Percentiles rank a stretch among this genome's conserved stretches.
phyloP scores from a whole-genome alignment of 2,329 filamentous ascomycete genomes.

The Aureobasidium sp. region DNA sequence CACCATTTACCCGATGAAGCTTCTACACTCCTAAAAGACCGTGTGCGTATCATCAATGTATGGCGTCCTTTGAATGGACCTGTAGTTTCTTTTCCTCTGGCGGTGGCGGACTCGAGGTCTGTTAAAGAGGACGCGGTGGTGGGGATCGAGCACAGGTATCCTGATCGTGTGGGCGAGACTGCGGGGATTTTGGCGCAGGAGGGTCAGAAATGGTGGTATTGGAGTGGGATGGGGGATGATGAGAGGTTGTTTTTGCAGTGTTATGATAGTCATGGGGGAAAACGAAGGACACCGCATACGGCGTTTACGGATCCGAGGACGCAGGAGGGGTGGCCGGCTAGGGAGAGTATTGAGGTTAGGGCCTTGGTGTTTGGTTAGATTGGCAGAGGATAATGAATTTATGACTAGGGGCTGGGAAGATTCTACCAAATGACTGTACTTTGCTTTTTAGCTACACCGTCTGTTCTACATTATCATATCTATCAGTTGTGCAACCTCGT shows the following conservation, averaged over 20 bases:
- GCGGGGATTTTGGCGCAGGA: slow-evolving; percentile 58
- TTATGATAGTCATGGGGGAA: slow-evolving; percentile 36
- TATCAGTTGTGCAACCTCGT: too few relatives aligned
- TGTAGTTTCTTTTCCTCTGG: slow-evolving; percentile 51
- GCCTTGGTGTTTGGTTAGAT: slow-evolving; percentile 63
- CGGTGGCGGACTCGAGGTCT: slow-evolving; percentile 49
- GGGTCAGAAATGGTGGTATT: slow-evolving; percentile 68
- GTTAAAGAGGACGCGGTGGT: slow-evolving; percentile 59
- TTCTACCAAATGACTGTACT: not conserved
- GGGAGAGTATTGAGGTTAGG: slow-evolving; percentile 87
- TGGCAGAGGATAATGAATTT: not conserved
- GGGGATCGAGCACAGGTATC: slow-evolving; percentile 67
- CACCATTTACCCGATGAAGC: slow-evolving; percentile 63
- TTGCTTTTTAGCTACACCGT: not conserved
- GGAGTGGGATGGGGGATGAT: slow-evolving; percentile 65
- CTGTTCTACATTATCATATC: not conserved
- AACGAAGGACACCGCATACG: slow-evolving; percentile 54
- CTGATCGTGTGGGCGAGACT: slow-evolving; percentile 64
- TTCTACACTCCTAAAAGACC: slow-evolving; percentile 55
- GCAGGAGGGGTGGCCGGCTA: slow-evolving; percentile 52
- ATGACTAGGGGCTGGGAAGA: too few relatives aligned
- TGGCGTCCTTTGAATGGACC: slow-evolving; percentile 62
- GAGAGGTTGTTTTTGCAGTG: slow-evolving; percentile 48
- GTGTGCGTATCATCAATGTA: slow-evolving; percentile 81
- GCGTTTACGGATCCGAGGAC: slow-evolving; percentile 75